Evolutionary conservation across 2,329 filamentous ascomycete species (phyloP), one percentile per base, ranked within the genome.

Genomic region (Juglanconis oblonga): DNA sequence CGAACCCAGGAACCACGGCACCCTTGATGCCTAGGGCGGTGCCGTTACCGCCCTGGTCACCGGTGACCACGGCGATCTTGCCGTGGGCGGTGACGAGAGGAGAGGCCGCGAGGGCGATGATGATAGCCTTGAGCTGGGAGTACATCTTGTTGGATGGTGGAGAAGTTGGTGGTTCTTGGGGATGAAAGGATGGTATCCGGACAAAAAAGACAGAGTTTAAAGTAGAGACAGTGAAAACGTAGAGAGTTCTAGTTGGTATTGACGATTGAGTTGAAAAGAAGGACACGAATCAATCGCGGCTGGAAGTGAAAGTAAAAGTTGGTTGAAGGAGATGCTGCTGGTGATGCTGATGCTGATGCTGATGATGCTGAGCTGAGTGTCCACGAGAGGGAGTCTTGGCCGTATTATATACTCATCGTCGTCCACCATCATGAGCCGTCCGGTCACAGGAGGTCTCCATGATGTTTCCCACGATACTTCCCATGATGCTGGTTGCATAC

Each of bases 1-100:
- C 32, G 3, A 51, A 8, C n/a, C 70, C 69, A 29, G 72, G 69
- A 42, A 74, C 67, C 49, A 72, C 61, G 52, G 60, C 73, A 47
- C 74, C 73, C 62, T 69, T 65, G 55, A 76, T 76, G 42, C 71
- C 74, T 24, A 76, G 68, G 32, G 72, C 74, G 32, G 74, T 76
- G 35, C 69, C 69, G 64, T 77, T 77, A 58, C 74, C 75, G 44
- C 73, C 74, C 5, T 65, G 64, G 59, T 76, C 69, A 51, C 73
- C 73, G 44, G 55, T 54, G 0, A 67, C 65, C 14, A 58, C 45
- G 1, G 64, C 63, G 29, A 70, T 63, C 64, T 70, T 69, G 58
- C 69, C 69, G 55, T 71, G 69, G 35, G 69, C 68, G 29, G 67
- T 64, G n/a, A 68, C 69, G 14, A 70, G 59, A 32, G 68, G 65